These are phyloP conservation scores for Termitomyces sp. DNA, from an alignment of 768 basidiomycete genomes.

Conservation along the genomic window DNA sequence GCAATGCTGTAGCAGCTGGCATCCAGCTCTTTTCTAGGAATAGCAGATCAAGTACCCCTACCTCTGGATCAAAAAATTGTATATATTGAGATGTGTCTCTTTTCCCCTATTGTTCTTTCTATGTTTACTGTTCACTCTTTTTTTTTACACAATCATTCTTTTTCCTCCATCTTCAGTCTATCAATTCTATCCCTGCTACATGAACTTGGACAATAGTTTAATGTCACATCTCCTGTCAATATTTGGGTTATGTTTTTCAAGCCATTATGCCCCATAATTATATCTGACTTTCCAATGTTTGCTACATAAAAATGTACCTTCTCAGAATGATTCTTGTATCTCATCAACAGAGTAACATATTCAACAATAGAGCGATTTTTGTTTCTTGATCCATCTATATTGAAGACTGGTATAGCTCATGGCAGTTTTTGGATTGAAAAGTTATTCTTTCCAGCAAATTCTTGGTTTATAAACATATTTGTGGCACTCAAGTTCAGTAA, in stretches of 20 bases:
- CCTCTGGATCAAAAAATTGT: background rate
- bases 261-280: conserved; percentile 6
- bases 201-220: background rate
- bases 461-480: no score
- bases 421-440: background rate
- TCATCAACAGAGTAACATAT: background rate
- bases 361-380: background rate
- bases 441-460: no score
- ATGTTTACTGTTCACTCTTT: background rate
- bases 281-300: background rate
- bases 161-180: background rate
- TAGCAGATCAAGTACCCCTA: background rate
- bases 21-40: no score
- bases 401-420: background rate
- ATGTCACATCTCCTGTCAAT: background rate
- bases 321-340: background rate
- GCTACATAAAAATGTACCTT: background rate
- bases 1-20: background rate
- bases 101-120: background rate
- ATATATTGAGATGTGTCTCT: background rate
- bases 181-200: background rate
- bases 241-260: background rate
- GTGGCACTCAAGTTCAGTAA: background rate
- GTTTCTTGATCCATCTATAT: conserved; percentile 2
- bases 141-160: background rate